Conservation (phyloP, 306 rosid species). For the Cicer bijugum region DNA sequence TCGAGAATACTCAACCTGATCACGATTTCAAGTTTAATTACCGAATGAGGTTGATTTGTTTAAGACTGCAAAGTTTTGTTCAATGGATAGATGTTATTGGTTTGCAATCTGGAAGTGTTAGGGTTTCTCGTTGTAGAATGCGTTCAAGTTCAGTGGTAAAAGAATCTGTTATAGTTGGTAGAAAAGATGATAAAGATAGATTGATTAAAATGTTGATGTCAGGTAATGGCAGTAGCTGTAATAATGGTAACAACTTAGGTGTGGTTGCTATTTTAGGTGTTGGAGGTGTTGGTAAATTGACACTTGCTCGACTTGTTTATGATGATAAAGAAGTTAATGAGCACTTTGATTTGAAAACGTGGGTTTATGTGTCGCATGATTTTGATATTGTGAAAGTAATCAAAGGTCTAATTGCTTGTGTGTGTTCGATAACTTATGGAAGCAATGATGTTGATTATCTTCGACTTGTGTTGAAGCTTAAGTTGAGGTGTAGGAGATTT, state of each 20-base stretch:
- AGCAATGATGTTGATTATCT: neutral
- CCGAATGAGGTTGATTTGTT: conserved; percentile 22
- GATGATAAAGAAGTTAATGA: neutral
- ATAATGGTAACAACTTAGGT: neutral
- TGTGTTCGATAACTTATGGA: too few relatives aligned
- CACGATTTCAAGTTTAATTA: conserved; percentile 15
- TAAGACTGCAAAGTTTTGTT: conserved; percentile 42
- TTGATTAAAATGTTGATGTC: neutral
- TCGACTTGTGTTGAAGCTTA: neutral
- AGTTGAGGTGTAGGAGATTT: neutral
- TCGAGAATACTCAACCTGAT: neutral
- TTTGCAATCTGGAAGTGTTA: conserved; percentile 24
- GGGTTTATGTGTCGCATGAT: neutral
- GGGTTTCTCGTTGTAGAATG: conserved; percentile 13
- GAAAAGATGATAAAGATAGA: conserved; percentile 37
- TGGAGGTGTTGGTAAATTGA: conserved; percentile 11
- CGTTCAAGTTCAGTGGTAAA: conserved; percentile 24
- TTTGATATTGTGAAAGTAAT: neutral
- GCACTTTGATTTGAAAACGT: neutral
- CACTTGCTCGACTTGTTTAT: conserved; percentile 2
- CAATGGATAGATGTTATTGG: conserved; percentile 44
- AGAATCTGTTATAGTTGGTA: conserved; percentile 36
- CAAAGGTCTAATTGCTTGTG: neutral
- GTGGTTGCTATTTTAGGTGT: conserved; percentile 7
- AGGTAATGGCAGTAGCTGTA: neutral